Evolutionary conservation across 2,329 filamentous ascomycete genomes (phyloP), one percentile per base, ranked within the genome.

Genomic region (Sclerotiophoma versabilis): DNA sequence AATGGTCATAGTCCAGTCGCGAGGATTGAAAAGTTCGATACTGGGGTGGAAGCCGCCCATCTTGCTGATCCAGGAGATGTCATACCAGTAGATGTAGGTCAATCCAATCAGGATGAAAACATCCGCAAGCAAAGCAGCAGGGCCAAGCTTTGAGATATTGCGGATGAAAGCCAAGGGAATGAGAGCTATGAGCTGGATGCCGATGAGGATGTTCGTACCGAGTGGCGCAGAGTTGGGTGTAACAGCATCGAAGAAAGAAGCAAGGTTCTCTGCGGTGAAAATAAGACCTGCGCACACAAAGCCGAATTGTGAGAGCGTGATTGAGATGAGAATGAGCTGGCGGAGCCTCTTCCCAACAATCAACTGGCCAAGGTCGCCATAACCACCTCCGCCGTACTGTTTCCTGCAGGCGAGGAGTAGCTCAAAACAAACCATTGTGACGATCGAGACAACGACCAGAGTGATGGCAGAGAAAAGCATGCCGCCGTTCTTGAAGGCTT

Each of bases 281-380:
- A 92, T 90, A 44, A 91, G 83, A 26, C 89, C 89, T 0, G 89
- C 86, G 63, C 89, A 92, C 34, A 92, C 89, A 60, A 92, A 92
- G 1, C 89, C 89, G 12, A 92, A 79, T 70, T 92, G 89, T 0
- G 89, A 92, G 10, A 92, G 80, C 0, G 87, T 84, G 69, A 92
- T 88, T 11, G 88, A 91, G 0, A 76, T 79, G 8, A 92, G 81
- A 45, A 92, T 88, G 29, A 92, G 75, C 17, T 78, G 78, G 50
- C 89, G 83, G 69, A 92, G 83, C 51, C 77, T 80, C 5, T 79
- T 79, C 0, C 89, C 89, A 8, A 84, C 82, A 59, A 91, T 87
- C 3, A 83, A 80, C 44, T 84, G 80, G 9, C 89, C 89, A 10
- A 92, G 80, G 48, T 92, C 89, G 69, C 89, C 89, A 68, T 92